A percentile compares a stretch with the other conserved stretches of the same genome.
Evolutionary conservation across 2,329 filamentous ascomycete genomes (phyloP).

Genomic region (Colletotrichum scovillei): DNA sequence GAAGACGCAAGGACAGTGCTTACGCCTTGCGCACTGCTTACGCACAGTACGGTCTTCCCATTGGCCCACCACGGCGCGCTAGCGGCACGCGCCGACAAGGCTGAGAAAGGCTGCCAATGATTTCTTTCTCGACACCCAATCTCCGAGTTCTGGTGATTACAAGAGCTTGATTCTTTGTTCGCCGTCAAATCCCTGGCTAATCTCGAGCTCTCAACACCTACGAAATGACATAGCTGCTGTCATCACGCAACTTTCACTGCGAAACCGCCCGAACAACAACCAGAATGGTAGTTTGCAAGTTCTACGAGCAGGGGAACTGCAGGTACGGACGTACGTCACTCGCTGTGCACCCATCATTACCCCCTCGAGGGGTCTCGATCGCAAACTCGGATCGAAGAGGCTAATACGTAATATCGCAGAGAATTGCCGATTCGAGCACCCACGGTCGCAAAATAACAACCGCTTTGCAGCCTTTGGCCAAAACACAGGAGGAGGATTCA

Average conservation of each 20-base stretch:
- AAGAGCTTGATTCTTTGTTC: not conserved
- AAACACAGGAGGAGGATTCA: slow-evolving; percentile 34
- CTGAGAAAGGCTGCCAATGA: slow-evolving; percentile 31
- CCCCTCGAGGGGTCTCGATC: not conserved
- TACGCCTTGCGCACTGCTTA: fast-evolving
- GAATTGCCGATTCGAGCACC: slow-evolving; percentile 67
- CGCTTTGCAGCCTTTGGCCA: slow-evolving; percentile 36
- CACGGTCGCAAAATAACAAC: slow-evolving; percentile 42
- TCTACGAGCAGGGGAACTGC: slow-evolving; percentile 63
- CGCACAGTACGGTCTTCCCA: not conserved
- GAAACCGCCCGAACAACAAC: not conserved
- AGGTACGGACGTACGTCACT: slow-evolving; percentile 59
- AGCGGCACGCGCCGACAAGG: slow-evolving; percentile 15
- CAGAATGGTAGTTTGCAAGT: slow-evolving; percentile 58
- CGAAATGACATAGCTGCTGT: slow-evolving; percentile 25
- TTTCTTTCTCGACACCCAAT: slow-evolving; percentile 23
- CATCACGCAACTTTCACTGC: not conserved
- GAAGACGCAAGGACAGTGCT: not conserved
- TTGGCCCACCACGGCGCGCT: slow-evolving; percentile 11
- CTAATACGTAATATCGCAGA: slow-evolving; percentile 48
- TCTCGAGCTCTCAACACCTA: not conserved
- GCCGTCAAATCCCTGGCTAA: not conserved
- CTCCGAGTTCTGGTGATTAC: not conserved
- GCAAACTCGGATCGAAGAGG: not conserved
- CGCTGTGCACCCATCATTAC: not conserved